Conservation (phyloP, 345 rosid genomes). For the Alliaria petiolata region DNA sequence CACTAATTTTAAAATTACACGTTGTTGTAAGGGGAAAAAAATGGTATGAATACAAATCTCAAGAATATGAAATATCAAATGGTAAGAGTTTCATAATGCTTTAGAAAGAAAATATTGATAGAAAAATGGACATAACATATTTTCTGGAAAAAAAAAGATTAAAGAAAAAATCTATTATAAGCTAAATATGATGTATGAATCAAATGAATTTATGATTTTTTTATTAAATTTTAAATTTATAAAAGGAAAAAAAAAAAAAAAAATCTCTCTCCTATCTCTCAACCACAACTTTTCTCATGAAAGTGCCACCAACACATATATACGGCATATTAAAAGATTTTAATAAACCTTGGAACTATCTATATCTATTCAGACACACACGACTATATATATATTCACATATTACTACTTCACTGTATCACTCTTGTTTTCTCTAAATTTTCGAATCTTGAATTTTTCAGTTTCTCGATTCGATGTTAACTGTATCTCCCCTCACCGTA, state of each 20-base stretch:
- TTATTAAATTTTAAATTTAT: not conserved
- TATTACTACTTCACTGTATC: constrained; percentile 9
- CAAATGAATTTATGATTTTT: no score
- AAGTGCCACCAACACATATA: constrained; percentile 26
- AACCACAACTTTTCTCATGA: constrained; percentile 24
- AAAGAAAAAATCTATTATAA: not conserved
- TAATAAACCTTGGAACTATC: constrained; percentile 33
- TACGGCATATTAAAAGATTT: constrained; percentile 9
- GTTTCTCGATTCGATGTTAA: constrained; percentile 53
- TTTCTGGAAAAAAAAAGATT: not conserved
- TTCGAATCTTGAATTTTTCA: not conserved
- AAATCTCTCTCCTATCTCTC: constrained; percentile 5
- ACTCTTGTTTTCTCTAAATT: constrained; percentile 20
- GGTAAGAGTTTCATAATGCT: not conserved
- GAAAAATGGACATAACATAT: not conserved
- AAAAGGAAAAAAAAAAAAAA: not conserved
- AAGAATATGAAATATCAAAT: not conserved
- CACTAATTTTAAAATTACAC: not conserved
- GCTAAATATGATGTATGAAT: no score
- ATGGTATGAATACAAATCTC: not conserved
- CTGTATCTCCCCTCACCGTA: constrained; percentile 55
- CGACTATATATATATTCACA: not conserved
- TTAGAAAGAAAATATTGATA: not conserved
- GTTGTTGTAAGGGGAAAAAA: not conserved
- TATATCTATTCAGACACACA: constrained; percentile 23